A percentile compares a stretch with the other conserved stretches of the same genome.
phyloP scores from a whole-genome alignment of 106 monocot species.

The Apostasia ramifera region DNA sequence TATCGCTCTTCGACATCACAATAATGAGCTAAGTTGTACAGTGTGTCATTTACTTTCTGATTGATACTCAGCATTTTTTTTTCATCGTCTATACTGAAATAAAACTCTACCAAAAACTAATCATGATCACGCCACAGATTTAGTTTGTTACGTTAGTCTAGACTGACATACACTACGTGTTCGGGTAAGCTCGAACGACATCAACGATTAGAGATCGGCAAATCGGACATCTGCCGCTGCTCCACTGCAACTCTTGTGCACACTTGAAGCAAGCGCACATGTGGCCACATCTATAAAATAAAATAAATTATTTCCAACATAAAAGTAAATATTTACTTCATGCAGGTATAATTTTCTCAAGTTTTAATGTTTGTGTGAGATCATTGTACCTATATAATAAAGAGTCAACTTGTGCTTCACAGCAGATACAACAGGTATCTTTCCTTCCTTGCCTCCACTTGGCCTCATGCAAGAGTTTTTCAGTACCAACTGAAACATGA shows the following conservation, averaged over 20 bases:
- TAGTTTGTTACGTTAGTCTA: too few relatives aligned
- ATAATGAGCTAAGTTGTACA: too few relatives aligned
- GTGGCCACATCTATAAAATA: slow-evolving; percentile 49
- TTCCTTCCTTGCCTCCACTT: slow-evolving; percentile 14
- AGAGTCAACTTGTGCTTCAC: slow-evolving; percentile 51
- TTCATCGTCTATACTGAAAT: too few relatives aligned
- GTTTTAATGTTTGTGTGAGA: too few relatives aligned
- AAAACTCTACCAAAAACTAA: too few relatives aligned
- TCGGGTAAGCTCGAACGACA: slow-evolving; percentile 39
- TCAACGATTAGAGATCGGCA: slow-evolving; percentile 44
- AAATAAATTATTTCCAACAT: too few relatives aligned
- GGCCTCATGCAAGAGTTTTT: neutral
- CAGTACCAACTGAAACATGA: neutral
- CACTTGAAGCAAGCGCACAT: slow-evolving; percentile 64
- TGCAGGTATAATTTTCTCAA: too few relatives aligned
- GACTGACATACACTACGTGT: neutral
- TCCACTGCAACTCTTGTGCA: slow-evolving; percentile 41
- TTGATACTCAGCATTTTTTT: too few relatives aligned
- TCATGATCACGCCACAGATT: too few relatives aligned
- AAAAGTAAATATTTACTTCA: too few relatives aligned
- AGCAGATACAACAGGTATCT: slow-evolving; percentile 48
- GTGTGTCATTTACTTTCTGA: too few relatives aligned
- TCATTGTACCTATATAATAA: slow-evolving; percentile 46
- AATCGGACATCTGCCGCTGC: slow-evolving; percentile 39
- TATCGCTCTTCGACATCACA: too few relatives aligned